Conservation (phyloP, 2,329 filamentous ascomycete species). For the Kalmusia sp. region DNA sequence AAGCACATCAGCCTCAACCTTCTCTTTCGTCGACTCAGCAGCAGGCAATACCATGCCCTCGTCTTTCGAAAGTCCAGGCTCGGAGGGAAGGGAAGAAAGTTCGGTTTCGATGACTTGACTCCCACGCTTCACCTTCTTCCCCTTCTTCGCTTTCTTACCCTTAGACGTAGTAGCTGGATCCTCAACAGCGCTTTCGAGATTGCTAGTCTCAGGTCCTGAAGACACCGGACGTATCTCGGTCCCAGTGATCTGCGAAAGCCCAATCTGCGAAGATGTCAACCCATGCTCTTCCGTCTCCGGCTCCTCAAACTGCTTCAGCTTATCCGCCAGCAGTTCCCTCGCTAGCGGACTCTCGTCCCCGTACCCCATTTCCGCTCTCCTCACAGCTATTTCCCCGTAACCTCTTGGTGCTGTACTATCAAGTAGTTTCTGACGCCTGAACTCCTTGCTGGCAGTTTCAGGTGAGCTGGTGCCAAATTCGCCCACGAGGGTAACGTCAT, state of each 20-base stretch:
- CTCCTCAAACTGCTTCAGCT: constrained; percentile 6
- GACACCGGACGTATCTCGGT: constrained; percentile 1
- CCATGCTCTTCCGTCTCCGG: background rate
- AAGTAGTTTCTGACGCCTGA: constrained; percentile 33
- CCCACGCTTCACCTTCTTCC: constrained; percentile 36
- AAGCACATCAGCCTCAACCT: constrained; percentile 26
- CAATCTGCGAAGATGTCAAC: background rate
- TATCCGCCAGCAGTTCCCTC: constrained; percentile 4
- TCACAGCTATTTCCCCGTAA: constrained; percentile 18
- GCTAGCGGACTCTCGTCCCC: constrained; percentile 4
- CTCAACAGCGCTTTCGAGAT: constrained; percentile 9
- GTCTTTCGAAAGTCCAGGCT: background rate
- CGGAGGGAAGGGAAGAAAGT: constrained; percentile 11
- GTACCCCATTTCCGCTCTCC: constrained; percentile 18
- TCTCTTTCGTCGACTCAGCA: constrained; percentile 12
- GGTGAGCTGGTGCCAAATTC: constrained; percentile 24
- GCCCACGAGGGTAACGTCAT: constrained; percentile 42
- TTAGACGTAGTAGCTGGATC: constrained; percentile 21
- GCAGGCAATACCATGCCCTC: constrained; percentile 6
- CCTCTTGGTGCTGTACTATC: constrained; percentile 31
- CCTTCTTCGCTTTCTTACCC: constrained; percentile 41
- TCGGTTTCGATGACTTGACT: constrained; percentile 27
- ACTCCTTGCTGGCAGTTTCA: constrained; percentile 28
- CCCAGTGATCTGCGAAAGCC: background rate
- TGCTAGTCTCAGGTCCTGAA: constrained; percentile 1